Conservation (phyloP, 202 grass and related monocot species). For the Eragrostis tef region DNA sequence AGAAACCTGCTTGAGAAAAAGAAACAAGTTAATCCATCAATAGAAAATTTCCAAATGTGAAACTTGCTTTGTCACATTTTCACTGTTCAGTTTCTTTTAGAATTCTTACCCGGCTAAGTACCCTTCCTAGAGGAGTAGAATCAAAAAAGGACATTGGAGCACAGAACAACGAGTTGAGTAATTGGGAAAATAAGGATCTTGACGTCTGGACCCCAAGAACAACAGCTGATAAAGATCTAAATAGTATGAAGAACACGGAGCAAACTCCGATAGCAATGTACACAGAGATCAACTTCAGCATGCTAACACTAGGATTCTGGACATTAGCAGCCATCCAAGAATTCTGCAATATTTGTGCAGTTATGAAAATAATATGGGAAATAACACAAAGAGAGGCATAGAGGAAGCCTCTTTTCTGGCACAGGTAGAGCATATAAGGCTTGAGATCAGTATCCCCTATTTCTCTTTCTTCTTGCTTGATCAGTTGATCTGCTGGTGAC, state of each 20-base stretch:
- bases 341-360: conserved; percentile 87
- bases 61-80: background rate
- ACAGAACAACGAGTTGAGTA: conserved; percentile 72
- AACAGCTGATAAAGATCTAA: conserved; percentile 59
- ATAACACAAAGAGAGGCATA: conserved; percentile 58
- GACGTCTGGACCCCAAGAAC: conserved; percentile 76
- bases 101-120: conserved; percentile 79
- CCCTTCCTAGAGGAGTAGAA: conserved; percentile 89
- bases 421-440: conserved; percentile 76
- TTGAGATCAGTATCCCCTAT: conserved; percentile 74
- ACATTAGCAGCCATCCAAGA: conserved; percentile 93
- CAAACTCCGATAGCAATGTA: conserved; percentile 69
- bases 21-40: conserved; percentile 19
- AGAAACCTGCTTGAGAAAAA: conserved; percentile 66
- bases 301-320: conserved; percentile 64
- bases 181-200: conserved; percentile 84
- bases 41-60: background rate
- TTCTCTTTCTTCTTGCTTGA: conserved; percentile 92
- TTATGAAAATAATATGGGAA: conserved; percentile 64
- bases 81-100: background rate
- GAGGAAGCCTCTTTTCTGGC: conserved; percentile 76
- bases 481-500: conserved; percentile 66
- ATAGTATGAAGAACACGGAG: conserved; percentile 63
- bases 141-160: conserved; percentile 92
- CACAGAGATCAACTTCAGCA: conserved; percentile 75